A percentile compares a stretch with the other conserved stretches of the same genome.
Evolutionary conservation across 192 early-diverging fungal genomes (phyloP).

Genomic region (Phlyctochytrium planicorne): DNA sequence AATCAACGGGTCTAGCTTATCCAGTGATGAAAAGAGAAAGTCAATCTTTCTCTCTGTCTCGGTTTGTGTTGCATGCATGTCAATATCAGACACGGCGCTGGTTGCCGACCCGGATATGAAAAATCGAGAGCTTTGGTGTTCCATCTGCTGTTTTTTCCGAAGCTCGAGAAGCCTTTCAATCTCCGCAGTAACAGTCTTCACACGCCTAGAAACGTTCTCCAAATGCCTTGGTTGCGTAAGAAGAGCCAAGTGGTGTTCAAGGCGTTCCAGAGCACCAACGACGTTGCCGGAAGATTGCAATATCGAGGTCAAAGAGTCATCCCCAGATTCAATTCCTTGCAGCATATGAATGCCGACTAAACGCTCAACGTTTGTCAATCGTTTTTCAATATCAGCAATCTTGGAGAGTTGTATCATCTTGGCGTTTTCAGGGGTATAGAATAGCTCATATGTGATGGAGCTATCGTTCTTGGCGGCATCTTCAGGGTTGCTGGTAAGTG

Average conservation of each 20-base stretch:
- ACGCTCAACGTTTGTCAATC: constrained; percentile 68
- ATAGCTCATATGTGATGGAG: constrained; percentile 70
- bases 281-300: constrained; percentile 34
- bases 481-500: background rate
- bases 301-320: constrained; percentile 29
- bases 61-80: constrained; percentile 27
- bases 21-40: constrained; percentile 66
- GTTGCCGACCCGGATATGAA: constrained; percentile 17
- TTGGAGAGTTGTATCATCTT: constrained; percentile 55
- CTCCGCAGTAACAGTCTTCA: constrained; percentile 63
- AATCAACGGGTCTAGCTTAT: constrained; percentile 76
- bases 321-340: constrained; percentile 48
- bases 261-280: constrained; percentile 58
- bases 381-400: constrained; percentile 61
- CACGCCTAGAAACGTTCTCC: constrained; percentile 58
- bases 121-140: background rate
- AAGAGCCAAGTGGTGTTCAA: constrained; percentile 71
- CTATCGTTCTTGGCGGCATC: background rate
- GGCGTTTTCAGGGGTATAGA: constrained; percentile 64
- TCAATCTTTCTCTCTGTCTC: constrained; percentile 54
- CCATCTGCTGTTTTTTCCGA: constrained; percentile 44
- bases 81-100: constrained; percentile 13
- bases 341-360: constrained; percentile 65
- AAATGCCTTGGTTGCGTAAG: constrained; percentile 72
- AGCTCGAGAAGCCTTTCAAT: constrained; percentile 71